phyloP scores from a whole-genome alignment of 352 stramenopile species.

The Phytophthora vignae region DNA sequence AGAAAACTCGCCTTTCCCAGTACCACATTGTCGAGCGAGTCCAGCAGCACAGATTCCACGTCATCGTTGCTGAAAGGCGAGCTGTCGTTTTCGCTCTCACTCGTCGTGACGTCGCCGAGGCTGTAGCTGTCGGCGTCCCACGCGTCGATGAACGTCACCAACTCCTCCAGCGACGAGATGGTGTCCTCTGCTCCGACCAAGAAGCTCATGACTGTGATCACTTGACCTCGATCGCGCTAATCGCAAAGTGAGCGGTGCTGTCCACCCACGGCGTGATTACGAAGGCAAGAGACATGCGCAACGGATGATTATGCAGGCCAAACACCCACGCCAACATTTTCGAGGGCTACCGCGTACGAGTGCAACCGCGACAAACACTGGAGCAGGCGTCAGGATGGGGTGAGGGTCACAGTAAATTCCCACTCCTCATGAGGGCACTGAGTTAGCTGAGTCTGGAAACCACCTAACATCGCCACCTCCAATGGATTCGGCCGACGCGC shows the following conservation, averaged over 20 bases:
- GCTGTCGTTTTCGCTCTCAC: constrained; percentile 22
- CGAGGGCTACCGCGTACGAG: neutral
- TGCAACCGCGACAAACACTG: constrained; percentile 15
- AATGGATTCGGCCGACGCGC: neutral
- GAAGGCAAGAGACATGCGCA: constrained; percentile 11
- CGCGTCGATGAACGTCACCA: constrained; percentile 43
- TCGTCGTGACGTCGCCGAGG: constrained; percentile 7
- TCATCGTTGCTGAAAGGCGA: constrained; percentile 24
- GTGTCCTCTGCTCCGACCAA: constrained; percentile 14
- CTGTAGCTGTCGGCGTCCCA: constrained; percentile 11
- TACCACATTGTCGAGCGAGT: constrained; percentile 15
- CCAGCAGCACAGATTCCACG: constrained; percentile 18
- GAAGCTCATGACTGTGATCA: constrained; percentile 16
- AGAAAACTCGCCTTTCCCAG: constrained; percentile 22
- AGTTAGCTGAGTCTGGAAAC: neutral
- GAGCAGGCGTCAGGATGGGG: constrained; percentile 20
- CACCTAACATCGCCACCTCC: neutral
- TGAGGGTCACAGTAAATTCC: constrained; percentile 2
- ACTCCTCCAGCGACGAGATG: constrained; percentile 26
- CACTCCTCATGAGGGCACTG: neutral
- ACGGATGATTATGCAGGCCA: constrained; percentile 15
- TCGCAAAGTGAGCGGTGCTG: constrained; percentile 14
- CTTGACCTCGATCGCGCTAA: constrained; percentile 4
- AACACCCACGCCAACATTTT: neutral
- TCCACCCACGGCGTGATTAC: constrained; percentile 12